Percentiles rank a stretch among this genome's conserved stretches.
phyloP scores from a whole-genome alignment of 1,284 basidiomycete species.

The Boletus sp. region DNA sequence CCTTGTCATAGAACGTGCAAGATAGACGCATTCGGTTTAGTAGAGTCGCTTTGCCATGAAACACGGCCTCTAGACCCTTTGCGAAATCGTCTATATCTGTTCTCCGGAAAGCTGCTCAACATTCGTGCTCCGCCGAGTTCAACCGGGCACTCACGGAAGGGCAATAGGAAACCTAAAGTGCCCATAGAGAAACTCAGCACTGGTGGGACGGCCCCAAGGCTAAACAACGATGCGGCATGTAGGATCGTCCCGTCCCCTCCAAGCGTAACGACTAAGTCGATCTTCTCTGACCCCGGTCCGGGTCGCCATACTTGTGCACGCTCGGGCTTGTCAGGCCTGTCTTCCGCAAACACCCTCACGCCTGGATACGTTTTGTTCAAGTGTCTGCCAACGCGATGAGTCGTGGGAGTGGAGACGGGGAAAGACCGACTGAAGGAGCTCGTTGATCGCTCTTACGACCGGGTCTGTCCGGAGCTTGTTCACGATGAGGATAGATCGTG shows the following conservation, averaged over 20 bases:
- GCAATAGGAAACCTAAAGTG: slow-evolving; percentile 89
- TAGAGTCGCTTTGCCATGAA: slow-evolving; percentile 72
- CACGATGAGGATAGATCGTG: slow-evolving; percentile 59
- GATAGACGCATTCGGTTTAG: slow-evolving; percentile 84
- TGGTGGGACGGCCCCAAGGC: slow-evolving; percentile 84
- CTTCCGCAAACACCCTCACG: slow-evolving; percentile 76
- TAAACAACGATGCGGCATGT: slow-evolving; percentile 91
- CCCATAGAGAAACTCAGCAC: slow-evolving; percentile 97
- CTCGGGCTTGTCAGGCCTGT: slow-evolving; percentile 61
- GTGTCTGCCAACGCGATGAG: slow-evolving; percentile 43
- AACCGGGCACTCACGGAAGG: slow-evolving; percentile 70
- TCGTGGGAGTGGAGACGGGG: background rate
- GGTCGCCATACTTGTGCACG: slow-evolving; percentile 58
- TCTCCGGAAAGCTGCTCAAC: slow-evolving; percentile 9
- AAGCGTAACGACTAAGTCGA: slow-evolving; percentile 87
- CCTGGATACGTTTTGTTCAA: slow-evolving; percentile 61
- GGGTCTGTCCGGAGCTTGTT: slow-evolving; percentile 74
- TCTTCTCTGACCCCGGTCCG: slow-evolving; percentile 52
- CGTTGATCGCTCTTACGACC: slow-evolving; percentile 68
- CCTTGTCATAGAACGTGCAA: slow-evolving; percentile 68
- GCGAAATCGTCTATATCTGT: slow-evolving; percentile 80
- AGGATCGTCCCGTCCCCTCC: slow-evolving; percentile 96
- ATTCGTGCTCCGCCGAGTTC: background rate
- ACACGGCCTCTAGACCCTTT: slow-evolving; percentile 74
- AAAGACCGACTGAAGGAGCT: slow-evolving; percentile 57